A percentile compares a stretch with the other conserved stretches of the same genome.
phyloP scores from a whole-genome alignment of 805 yeast species.

The Saccharomycopsis babjevae region DNA sequence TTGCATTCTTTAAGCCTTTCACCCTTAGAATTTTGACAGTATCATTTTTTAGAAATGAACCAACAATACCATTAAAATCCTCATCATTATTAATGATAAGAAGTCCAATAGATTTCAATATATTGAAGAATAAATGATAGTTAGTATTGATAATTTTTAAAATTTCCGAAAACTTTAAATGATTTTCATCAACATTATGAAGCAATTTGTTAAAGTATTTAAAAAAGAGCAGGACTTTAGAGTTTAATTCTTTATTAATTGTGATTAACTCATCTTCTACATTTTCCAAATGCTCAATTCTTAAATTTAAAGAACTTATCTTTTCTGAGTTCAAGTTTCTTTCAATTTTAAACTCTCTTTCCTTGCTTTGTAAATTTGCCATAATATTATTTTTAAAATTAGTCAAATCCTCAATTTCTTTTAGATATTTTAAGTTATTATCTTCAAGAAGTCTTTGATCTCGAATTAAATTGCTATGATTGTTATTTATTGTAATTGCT shows the following conservation, averaged over 20 bases:
- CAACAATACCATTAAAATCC: constrained; percentile 3
- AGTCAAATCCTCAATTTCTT: background rate
- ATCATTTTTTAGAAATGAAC: constrained; percentile 15
- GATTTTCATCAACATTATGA: constrained; percentile 24
- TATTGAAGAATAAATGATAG: constrained; percentile 40
- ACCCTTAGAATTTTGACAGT: constrained; percentile 50
- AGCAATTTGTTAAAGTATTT: constrained; percentile 26
- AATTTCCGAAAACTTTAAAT: constrained; percentile 33
- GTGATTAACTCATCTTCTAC: constrained; percentile 32
- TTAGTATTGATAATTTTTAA: constrained; percentile 32
- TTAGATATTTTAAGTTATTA: background rate
- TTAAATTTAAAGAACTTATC: constrained; percentile 34
- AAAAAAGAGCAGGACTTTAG: constrained; percentile 20
- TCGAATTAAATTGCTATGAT: background rate
- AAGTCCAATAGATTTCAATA: constrained; percentile 70
- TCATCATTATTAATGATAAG: constrained; percentile 39
- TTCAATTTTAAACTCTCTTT: constrained; percentile 47
- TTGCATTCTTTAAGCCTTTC: constrained; percentile 51
- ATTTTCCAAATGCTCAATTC: constrained; percentile 42
- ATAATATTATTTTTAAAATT: constrained; percentile 49
- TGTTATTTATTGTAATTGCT: background rate
- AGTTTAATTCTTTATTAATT: constrained; percentile 31
- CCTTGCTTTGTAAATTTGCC: constrained; percentile 59
- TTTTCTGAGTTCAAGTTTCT: constrained; percentile 40
- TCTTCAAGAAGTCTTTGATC: background rate